phyloP scores from a whole-genome alignment of 2,329 filamentous ascomycete species.

The Penicillium brevicompactum region DNA sequence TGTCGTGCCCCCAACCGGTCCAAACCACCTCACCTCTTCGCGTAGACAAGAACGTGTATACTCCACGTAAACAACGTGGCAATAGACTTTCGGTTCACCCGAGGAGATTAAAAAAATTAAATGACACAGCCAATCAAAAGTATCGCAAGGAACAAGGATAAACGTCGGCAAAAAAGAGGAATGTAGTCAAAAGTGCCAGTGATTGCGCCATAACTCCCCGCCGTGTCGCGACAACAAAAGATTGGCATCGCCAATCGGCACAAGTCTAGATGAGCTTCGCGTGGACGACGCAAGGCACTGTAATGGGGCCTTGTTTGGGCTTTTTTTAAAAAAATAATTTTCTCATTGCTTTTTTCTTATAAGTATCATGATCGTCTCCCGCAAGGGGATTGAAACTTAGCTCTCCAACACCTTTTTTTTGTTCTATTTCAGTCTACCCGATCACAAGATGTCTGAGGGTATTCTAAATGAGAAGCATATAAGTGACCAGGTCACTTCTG shows the following conservation, averaged over 20 bases:
- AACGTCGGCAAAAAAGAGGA: conserved; percentile 3
- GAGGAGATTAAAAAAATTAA: background rate
- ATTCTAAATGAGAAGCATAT: conserved; percentile 14
- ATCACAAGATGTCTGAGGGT: background rate
- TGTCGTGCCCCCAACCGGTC: too few species aligned
- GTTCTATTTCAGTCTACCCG: background rate
- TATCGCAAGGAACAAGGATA: background rate
- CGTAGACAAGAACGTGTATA: too few species aligned
- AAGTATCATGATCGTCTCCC: background rate
- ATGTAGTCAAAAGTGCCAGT: conserved; percentile 12
- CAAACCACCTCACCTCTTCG: too few species aligned
- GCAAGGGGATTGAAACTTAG: background rate
- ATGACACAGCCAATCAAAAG: background rate
- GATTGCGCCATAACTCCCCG: conserved; percentile 29
- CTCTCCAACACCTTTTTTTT: background rate
- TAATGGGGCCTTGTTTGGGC: background rate
- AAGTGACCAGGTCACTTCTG: conserved; percentile 11
- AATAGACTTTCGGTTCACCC: background rate
- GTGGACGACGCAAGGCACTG: conserved; percentile 14
- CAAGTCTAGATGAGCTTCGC: background rate
- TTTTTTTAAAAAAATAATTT: background rate
- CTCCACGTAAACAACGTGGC: background rate
- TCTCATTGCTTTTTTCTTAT: background rate
- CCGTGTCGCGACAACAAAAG: conserved; percentile 19
- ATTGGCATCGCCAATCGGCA: background rate